Conservation (phyloP, 2,329 filamentous ascomycete genomes). For the Ophiocordyceps unilateralis region DNA sequence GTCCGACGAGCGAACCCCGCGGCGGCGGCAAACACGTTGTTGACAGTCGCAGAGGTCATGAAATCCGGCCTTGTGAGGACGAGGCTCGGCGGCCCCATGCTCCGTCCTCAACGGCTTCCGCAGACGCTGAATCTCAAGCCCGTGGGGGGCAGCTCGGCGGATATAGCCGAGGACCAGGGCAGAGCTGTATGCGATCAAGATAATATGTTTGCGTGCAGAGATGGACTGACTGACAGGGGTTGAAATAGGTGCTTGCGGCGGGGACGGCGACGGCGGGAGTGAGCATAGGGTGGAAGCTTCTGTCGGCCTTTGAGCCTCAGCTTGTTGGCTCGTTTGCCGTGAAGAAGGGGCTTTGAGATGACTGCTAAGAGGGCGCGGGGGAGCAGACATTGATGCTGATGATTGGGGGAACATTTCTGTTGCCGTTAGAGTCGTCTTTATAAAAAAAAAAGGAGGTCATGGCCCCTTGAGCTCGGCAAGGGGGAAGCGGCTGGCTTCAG, state of each 20-base stretch:
- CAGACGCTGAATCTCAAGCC: neutral
- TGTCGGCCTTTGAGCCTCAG: neutral
- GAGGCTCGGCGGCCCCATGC: neutral
- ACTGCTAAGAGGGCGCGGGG: neutral
- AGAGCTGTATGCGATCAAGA: neutral
- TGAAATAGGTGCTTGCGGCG: neutral
- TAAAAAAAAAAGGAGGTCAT: too few relatives aligned
- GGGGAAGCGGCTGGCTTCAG: too few relatives aligned
- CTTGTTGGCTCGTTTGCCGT: neutral
- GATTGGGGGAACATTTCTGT: too few relatives aligned
- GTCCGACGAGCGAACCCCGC: neutral
- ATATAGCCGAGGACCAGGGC: neutral
- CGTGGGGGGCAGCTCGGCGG: neutral
- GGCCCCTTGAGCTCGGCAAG: too few relatives aligned
- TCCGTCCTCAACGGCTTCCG: neutral
- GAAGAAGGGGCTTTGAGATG: neutral
- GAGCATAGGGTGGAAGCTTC: neutral
- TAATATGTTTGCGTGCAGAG: neutral
- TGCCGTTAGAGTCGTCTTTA: too few relatives aligned
- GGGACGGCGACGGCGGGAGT: neutral
- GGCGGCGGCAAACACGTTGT: neutral
- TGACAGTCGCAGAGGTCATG: neutral
- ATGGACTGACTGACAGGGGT: neutral
- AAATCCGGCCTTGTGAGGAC: neutral
- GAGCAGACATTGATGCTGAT: too few relatives aligned